A percentile compares a stretch with the other conserved stretches of the same genome.
These are phyloP conservation scores for Alternaria gansuensis DNA, from an alignment of 2,329 filamentous ascomycete species.

Conservation along the genomic window DNA sequence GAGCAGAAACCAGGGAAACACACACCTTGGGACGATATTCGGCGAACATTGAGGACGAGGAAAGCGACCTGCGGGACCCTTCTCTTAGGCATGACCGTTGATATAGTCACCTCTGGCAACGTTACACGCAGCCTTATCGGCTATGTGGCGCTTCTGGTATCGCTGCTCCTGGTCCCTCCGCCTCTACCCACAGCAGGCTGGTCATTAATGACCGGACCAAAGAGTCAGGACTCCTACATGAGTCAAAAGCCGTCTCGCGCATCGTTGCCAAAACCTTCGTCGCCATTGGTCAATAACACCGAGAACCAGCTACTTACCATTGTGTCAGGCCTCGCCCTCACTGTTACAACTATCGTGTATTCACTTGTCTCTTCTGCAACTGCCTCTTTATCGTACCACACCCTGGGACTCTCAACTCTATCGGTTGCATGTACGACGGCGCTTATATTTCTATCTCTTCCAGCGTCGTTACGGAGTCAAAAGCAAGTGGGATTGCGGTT, in stretches of 20 bases:
- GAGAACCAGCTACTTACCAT: conserved; percentile 57
- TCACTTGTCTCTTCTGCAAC: conserved; percentile 48
- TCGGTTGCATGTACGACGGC: conserved; percentile 56
- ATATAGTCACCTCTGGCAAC: conserved; percentile 41
- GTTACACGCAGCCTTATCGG: conserved; percentile 52
- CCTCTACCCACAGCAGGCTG: conserved; percentile 55
- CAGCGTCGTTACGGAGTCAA: conserved; percentile 53
- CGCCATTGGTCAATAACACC: conserved; percentile 50
- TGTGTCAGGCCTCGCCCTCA: conserved; percentile 51
- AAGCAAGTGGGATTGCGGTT: conserved; percentile 46
- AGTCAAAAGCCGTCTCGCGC: conserved; percentile 33
- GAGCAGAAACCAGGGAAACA: conserved; percentile 47
- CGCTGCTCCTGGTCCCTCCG: conserved; percentile 60
- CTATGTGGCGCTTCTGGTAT: conserved; percentile 58
- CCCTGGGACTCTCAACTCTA: conserved; percentile 52
- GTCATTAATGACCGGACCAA: conserved; percentile 40
- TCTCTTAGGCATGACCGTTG: conserved; percentile 44
- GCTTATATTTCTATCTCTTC: conserved; percentile 55
- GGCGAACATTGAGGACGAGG: conserved; percentile 50
- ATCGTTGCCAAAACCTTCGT: conserved; percentile 46
- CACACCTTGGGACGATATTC: conserved; percentile 41
- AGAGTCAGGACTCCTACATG: conserved; percentile 36
- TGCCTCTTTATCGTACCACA: conserved; percentile 40
- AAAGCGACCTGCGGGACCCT: conserved; percentile 51
- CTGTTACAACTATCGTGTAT: conserved; percentile 48